These are phyloP conservation scores for Ballota nigra DNA, from an alignment of 257 asterid species.

Conservation along the genomic window DNA sequence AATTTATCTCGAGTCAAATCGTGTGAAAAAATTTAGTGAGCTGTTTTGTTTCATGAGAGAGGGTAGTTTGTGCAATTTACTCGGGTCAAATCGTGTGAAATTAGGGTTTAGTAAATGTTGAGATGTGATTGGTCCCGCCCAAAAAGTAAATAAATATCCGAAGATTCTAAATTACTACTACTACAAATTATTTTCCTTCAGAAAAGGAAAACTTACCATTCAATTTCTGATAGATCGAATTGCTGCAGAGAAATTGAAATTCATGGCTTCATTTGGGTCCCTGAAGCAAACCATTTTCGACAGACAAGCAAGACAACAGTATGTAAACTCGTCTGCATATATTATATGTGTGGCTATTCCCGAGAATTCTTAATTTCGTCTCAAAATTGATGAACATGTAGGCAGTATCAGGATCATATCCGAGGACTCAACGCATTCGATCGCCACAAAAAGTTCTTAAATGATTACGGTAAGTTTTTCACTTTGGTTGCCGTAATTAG, in stretches of 20 bases:
- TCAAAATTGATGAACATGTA: conserved; percentile 24
- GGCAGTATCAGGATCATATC: conserved; percentile 89
- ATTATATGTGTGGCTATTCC: background rate
- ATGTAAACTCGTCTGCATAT: background rate
- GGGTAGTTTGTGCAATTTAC: background rate
- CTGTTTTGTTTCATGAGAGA: background rate
- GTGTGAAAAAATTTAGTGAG: background rate
- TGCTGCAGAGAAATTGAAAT: conserved; percentile 11
- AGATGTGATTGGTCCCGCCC: background rate
- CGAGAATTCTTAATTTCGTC: conserved; percentile 2
- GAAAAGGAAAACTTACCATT: background rate
- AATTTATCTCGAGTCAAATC: background rate
- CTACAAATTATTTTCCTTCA: background rate
- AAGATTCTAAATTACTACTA: background rate
- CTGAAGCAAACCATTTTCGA: conserved; percentile 79
- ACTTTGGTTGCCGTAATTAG: conserved; percentile 5
- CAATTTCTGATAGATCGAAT: background rate
- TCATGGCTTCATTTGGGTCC: conserved; percentile 79
- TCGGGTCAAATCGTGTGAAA: background rate
- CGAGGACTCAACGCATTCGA: conserved; percentile 97
- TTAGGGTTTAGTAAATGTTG: background rate
- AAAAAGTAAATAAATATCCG: background rate
- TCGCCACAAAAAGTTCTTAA: conserved; percentile 86
- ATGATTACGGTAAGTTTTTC: conserved; percentile 65
- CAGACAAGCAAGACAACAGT: conserved; percentile 80